phyloP scores from a whole-genome alignment of 2,329 filamentous ascomycete species.

The Fusarium longipes region DNA sequence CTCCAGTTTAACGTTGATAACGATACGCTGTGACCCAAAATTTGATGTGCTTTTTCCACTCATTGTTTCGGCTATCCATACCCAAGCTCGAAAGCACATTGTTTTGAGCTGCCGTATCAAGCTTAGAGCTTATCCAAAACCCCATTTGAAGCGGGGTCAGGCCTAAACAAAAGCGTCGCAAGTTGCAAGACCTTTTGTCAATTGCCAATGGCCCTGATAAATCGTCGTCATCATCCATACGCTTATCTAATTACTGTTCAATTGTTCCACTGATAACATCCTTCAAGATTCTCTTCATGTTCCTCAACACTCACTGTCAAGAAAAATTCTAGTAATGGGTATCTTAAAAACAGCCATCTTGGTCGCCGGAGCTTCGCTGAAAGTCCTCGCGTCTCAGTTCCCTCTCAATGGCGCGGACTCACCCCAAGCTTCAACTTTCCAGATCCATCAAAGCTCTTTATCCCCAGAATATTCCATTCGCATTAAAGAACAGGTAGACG shows the following conservation, averaged over 20 bases:
- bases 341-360: conserved; percentile 4
- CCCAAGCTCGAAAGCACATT: background rate
- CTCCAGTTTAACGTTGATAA: background rate
- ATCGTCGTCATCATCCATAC: conserved; percentile 1
- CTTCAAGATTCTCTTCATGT: background rate
- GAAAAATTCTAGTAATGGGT: background rate
- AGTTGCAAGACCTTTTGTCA: background rate
- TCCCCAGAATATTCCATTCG: conserved; percentile 32
- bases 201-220: background rate
- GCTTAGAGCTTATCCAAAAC: conserved; percentile 10
- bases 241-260: conserved; percentile 14
- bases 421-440: conserved; percentile 4
- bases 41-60: background rate
- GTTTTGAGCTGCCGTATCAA: conserved; percentile 16
- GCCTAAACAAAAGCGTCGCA: background rate
- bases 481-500: conserved; percentile 30
- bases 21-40: background rate
- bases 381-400: conserved; percentile 6
- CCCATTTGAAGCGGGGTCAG: conserved; percentile 10
- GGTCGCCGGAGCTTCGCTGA: background rate
- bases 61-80: background rate
- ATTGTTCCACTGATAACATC: background rate
- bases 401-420: background rate
- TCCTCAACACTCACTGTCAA: background rate
- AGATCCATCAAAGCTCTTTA: conserved; percentile 16